Base-by-base conservation (phyloP, 768 basidiomycete species). In the Suillus placidus region DNA sequence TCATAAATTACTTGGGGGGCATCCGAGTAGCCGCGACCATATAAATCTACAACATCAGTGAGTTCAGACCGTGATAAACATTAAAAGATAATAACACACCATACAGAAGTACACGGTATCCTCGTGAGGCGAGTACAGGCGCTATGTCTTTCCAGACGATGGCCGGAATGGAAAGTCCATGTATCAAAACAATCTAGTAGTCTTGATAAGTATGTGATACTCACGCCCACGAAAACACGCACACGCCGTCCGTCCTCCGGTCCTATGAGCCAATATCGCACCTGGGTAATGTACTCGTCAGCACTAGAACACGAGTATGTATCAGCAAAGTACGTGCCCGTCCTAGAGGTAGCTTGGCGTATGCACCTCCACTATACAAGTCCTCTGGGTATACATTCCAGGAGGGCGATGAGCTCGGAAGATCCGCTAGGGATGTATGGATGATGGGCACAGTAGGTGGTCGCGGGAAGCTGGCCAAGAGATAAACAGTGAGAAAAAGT, bases 1-100 rank as follows among this genome's bases (percentile, higher is more conserved):
- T 91, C 84, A 73, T 94, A 92, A 4, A 83, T 85, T 18, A 84
- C 86, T 26, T 87, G 83, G 0, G 92, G 92, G 1, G 92, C 91
- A 64, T 91, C 92, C 1, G 91, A 92, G 76, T 93, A 94, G 6
- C 92, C 92, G 45, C 92, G 84, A 14, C 92, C 93, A 66, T 92
- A 93, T 23, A 93, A 80, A 78, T 94, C 92, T 92, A 66, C 18
- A 18, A 3, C 6, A 61, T n/a, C 3, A 35, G 9, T n/a, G 16
- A 20, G 20, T 58, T 70, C 66, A 68, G 37, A 49, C 20, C 45
- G n/a, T 34, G 34, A 30, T 23, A 51, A 30, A 38, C 13, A 55
- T 26, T 60, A 20, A 45, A 60, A 55, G 23, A 20, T 7, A 23
- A 45, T 51, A 32, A 72, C 79, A 30, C 49, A 91, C 91, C 91